phyloP scores from a whole-genome alignment of 2,329 filamentous ascomycete species.

The Trichoderma sp. region DNA sequence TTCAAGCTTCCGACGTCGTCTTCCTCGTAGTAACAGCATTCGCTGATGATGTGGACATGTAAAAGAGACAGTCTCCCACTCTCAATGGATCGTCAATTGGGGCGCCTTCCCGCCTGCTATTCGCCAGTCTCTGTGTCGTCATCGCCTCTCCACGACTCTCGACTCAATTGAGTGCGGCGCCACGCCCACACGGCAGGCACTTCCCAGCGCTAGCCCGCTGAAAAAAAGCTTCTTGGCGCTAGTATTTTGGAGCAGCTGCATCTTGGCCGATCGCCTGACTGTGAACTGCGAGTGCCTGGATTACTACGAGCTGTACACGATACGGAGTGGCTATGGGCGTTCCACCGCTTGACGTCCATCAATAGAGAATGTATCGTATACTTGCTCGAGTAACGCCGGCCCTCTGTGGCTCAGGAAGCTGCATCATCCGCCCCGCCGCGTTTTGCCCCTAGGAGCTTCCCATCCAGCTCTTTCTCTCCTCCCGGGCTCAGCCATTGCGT shows the following conservation, averaged over 20 bases:
- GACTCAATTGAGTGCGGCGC: not conserved
- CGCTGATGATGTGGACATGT: not conserved
- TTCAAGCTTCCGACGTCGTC: not conserved
- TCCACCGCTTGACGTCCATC: not conserved
- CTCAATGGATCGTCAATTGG: not conserved
- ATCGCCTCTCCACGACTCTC: conserved; percentile 25
- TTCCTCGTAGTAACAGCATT: not conserved
- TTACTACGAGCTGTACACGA: not conserved
- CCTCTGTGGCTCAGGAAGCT: conserved; percentile 3
- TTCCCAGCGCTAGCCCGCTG: not conserved
- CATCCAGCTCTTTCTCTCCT: conserved; percentile 5
- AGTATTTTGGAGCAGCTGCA: conserved; percentile 6
- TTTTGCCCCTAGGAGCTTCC: not conserved
- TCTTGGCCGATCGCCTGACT: conserved; percentile 3
- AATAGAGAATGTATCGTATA: not conserved
- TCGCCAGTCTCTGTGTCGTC: conserved; percentile 27
- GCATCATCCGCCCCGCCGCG: conserved; percentile 13
- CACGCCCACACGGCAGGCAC: not conserved
- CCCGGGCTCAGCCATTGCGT: not conserved
- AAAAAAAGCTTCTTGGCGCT: conserved; percentile 3
- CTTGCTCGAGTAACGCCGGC: not conserved
- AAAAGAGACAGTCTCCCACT: not conserved
- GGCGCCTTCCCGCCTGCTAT: not conserved
- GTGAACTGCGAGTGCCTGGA: not conserved
- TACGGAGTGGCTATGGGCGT: not conserved